A percentile compares a stretch with the other conserved stretches of the same genome.
Evolutionary conservation across 352 stramenopile genomes (phyloP).

Genomic region (Pythium sukuiense): DNA sequence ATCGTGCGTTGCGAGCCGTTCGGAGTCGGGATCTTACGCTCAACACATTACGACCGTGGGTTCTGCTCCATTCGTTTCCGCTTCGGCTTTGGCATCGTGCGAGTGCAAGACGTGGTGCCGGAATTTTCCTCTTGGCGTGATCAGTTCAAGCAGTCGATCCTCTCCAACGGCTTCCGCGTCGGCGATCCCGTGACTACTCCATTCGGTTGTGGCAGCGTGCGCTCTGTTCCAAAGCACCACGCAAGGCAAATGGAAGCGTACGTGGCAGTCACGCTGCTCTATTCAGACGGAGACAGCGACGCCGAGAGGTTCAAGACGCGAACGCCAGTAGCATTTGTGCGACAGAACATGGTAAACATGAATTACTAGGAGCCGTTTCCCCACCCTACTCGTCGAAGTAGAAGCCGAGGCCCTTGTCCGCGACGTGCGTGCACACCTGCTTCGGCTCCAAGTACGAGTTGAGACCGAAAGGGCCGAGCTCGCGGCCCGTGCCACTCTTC

Average conservation of each 20-base stretch:
- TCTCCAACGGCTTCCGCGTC: constrained; percentile 34
- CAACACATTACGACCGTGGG: constrained; percentile 56
- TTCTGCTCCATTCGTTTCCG: constrained; percentile 63
- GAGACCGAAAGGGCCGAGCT: constrained; percentile 63
- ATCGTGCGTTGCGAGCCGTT: constrained; percentile 51
- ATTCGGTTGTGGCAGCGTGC: constrained; percentile 51
- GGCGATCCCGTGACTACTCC: constrained; percentile 69
- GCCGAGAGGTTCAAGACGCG: background rate
- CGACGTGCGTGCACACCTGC: constrained; percentile 69
- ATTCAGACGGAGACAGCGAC: constrained; percentile 3
- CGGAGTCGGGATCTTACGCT: constrained; percentile 63
- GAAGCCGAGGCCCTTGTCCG: constrained; percentile 67
- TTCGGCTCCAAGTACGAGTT: constrained; percentile 70
- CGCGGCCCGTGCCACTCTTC: constrained; percentile 77
- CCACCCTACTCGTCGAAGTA: constrained; percentile 38
- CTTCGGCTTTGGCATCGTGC: constrained; percentile 64
- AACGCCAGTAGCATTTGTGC: constrained; percentile 20
- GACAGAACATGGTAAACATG: constrained; percentile 5
- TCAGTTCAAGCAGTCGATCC: constrained; percentile 26
- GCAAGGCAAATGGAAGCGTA: background rate
- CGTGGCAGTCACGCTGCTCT: constrained; percentile 13
- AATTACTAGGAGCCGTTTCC: constrained; percentile 17
- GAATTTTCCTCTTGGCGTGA: constrained; percentile 38
- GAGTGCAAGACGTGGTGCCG: constrained; percentile 43
- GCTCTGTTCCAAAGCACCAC: background rate